Evolutionary conservation across 495 filamentous ascomycete genomes (phyloP).

Genomic region (Poronia punctata): DNA sequence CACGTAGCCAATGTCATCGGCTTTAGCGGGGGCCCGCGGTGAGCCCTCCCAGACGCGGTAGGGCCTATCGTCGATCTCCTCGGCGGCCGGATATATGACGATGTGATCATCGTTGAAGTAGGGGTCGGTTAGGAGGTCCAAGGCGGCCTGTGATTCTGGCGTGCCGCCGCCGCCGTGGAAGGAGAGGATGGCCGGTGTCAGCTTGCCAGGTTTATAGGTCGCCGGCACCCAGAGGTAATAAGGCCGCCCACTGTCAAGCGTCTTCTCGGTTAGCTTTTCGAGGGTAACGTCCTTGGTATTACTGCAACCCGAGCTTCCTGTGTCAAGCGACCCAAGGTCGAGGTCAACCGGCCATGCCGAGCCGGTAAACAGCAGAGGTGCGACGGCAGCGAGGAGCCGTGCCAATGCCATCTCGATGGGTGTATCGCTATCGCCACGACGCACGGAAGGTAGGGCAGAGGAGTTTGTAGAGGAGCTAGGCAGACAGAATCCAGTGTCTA

Average conservation of each 20-base stretch:
- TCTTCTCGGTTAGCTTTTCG: background rate
- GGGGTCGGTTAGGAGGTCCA: conserved; percentile 38
- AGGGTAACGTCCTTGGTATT: background rate
- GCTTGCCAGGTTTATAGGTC: conserved; percentile 26
- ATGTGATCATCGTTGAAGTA: conserved; percentile 40
- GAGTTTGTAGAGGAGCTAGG: too few species aligned
- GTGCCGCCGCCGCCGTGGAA: conserved; percentile 37
- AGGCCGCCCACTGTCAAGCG: conserved; percentile 15
- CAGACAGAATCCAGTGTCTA: too few species aligned
- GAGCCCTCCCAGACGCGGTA: conserved; percentile 24
- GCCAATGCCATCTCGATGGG: too few species aligned
- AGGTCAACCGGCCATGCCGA: too few species aligned
- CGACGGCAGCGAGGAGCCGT: too few species aligned
- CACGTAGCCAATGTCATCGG: conserved; percentile 25
- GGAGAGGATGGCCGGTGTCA: conserved; percentile 38
- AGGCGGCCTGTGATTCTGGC: conserved; percentile 26
- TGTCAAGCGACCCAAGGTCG: too few species aligned
- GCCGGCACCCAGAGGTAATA: conserved; percentile 35
- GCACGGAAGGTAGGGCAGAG: too few species aligned
- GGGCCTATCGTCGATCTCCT: background rate
- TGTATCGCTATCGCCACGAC: too few species aligned
- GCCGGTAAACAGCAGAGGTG: too few species aligned
- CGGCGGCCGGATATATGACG: conserved; percentile 31
- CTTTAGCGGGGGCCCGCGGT: conserved; percentile 11
- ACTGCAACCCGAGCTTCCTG: background rate